These are phyloP conservation scores for Mycena vulgaris DNA, from an alignment of 768 basidiomycete species.

Conservation along the genomic window DNA sequence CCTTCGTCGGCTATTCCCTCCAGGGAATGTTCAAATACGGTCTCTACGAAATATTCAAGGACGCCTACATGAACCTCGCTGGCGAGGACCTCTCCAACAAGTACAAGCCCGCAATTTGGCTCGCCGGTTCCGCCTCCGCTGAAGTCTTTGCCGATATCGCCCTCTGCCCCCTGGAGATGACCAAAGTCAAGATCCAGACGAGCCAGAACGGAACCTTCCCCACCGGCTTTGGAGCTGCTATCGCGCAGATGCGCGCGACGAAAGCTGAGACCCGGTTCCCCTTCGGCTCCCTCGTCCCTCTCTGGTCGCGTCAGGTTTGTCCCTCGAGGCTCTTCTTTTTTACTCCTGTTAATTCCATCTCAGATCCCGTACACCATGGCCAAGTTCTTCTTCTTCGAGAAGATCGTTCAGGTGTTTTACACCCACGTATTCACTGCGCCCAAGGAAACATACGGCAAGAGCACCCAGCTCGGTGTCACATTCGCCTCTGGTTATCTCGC, in stretches of 20 bases:
- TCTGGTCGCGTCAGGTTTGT: constrained; percentile 89
- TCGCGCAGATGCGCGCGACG: constrained; percentile 77
- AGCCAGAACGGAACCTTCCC: constrained; percentile 84
- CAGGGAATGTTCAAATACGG: constrained; percentile 99
- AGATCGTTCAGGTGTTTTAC: constrained; percentile 90
- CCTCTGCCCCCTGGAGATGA: constrained; percentile 95
- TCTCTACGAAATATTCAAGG: constrained; percentile 98
- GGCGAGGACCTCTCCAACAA: constrained; percentile 86
- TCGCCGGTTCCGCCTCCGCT: constrained; percentile 93
- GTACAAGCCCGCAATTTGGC: constrained; percentile 94
- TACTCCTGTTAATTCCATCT: background rate
- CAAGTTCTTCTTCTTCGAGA: constrained; percentile 98
- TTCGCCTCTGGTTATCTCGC: constrained; percentile 94
- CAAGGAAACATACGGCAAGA: constrained; percentile 84
- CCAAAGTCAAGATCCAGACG: constrained; percentile 93
- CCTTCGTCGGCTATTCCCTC: constrained; percentile 92
- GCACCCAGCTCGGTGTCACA: constrained; percentile 90
- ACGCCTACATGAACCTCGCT: constrained; percentile 89
- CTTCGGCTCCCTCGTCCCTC: constrained; percentile 87
- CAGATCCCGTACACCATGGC: constrained; percentile 99
- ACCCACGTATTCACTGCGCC: constrained; percentile 87
- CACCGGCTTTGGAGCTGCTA: constrained; percentile 77
- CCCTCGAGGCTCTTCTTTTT: constrained; percentile 4
- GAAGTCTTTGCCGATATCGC: constrained; percentile 98
- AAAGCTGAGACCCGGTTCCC: constrained; percentile 85